Base-by-base conservation (phyloP, 2,329 filamentous ascomycete genomes). In the Cytospora paraplurivora region DNA sequence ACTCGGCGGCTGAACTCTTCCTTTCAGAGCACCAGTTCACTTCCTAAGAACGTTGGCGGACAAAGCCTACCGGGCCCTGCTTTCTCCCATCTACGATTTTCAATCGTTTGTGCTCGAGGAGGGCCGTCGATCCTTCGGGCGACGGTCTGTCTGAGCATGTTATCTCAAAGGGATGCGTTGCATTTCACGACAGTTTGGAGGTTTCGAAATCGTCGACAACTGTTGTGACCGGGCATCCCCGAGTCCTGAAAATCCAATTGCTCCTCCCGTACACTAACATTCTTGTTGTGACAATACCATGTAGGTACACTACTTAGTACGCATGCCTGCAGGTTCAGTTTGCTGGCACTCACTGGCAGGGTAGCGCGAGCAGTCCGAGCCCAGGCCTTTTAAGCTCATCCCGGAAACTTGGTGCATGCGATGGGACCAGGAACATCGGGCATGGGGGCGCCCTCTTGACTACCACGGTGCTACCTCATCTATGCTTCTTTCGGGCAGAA, bases 321-420 rank as follows among this genome's bases (percentile, higher is more conserved):
- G 33, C 54, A 55, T 32, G 32, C 27, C 41, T 49, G 41, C 33
- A 50, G 51, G 33, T 32, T 37, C 38, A 53, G 41, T 55, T 19
- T 44, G 59, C 51, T 52, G 21, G 59, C 59, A 61, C 27, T 27
- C 27, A 52, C 50, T 61, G 51, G 59, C 13, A 55, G 49, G 17
- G 60, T 57, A 55, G 60, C 54, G 53, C 51, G 47, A 59, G 56
- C 58, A 64, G 63, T 55, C 62, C 65, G 59, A 62, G 60, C 65
- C 59, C 59, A 56, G 55, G 50, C 49, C 56, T 58, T 65, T 62
- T 65, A 67, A 68, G 66, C 66, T 63, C 68, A 68, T 70, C 67
- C 68, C 68, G 68, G 68, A 67, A 62, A 66, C 66, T 62, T 69
- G 64, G 67, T 66, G 68, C 68, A 67, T 65, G 59, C 60, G 59